These are phyloP conservation scores for Calocera viscosa DNA, from an alignment of 768 basidiomycete genomes.

Conservation along the genomic window DNA sequence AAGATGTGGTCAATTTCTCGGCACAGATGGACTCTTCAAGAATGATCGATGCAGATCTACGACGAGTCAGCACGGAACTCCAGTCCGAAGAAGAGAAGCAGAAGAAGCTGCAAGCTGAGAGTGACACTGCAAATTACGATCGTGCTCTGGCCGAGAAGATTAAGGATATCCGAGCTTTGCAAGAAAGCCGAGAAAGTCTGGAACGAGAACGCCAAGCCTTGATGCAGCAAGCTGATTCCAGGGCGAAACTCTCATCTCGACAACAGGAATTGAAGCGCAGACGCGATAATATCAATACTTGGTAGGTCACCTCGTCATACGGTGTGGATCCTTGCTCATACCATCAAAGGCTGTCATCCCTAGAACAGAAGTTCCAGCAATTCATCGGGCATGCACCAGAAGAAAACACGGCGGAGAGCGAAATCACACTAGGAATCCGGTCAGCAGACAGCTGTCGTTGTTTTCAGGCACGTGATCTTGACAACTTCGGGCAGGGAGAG, in stretches of 20 bases:
- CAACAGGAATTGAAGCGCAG: slow-evolving; percentile 53
- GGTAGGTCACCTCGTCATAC: slow-evolving; percentile 34
- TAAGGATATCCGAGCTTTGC: slow-evolving; percentile 43
- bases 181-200: slow-evolving; percentile 56
- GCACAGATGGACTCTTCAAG: neutral
- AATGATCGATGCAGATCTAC: neutral
- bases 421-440: slow-evolving; percentile 7
- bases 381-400: slow-evolving; percentile 49
- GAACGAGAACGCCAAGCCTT: slow-evolving; percentile 57
- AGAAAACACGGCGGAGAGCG: slow-evolving; percentile 16
- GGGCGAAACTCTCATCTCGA: slow-evolving; percentile 69
- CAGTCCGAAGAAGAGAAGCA: neutral
- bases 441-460: neutral
- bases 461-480: neutral
- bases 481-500: slow-evolving; percentile 39
- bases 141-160: slow-evolving; percentile 45
- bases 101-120: slow-evolving; percentile 42
- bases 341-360: slow-evolving; percentile 46
- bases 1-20: neutral
- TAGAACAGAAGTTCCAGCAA: slow-evolving; percentile 49
- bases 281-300: slow-evolving; percentile 50
- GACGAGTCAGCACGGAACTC: neutral
- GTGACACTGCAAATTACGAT: slow-evolving; percentile 52
- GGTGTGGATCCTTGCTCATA: slow-evolving; percentile 2
- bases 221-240: slow-evolving; percentile 63